Percentiles rank a stretch among this genome's conserved stretches.
Evolutionary conservation across 179 eudicot genomes (phyloP).

Genomic region (Heliamphora pulchella): DNA sequence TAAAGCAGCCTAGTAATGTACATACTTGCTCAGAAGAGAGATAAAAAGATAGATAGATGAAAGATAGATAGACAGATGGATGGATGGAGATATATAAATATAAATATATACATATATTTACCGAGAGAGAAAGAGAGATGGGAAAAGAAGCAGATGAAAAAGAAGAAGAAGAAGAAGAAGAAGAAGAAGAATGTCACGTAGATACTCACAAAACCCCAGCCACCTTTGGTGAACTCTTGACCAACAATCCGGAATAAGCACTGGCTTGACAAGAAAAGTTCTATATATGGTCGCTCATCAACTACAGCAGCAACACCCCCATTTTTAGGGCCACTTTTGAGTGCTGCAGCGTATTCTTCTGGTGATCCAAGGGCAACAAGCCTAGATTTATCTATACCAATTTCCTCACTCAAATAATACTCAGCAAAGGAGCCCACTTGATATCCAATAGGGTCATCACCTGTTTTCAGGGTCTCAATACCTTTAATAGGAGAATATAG

Average conservation of each 20-base stretch:
- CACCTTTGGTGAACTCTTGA: slow-evolving; percentile 77
- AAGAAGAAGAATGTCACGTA: not conserved
- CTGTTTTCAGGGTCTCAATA: slow-evolving; percentile 44
- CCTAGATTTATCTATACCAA: slow-evolving; percentile 50
- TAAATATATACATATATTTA: too few relatives aligned
- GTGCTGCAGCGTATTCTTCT: slow-evolving; percentile 48
- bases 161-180: too few relatives aligned
- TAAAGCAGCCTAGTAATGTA: not conserved
- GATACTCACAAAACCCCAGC: slow-evolving; percentile 92
- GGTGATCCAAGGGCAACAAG: slow-evolving; percentile 63
- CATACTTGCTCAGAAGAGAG: not conserved
- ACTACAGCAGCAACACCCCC: slow-evolving; percentile 78
- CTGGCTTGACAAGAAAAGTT: slow-evolving; percentile 73
- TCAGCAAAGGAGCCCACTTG: slow-evolving; percentile 76
- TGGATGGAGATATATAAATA: too few relatives aligned
- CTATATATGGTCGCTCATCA: slow-evolving; percentile 65
- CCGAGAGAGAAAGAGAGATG: not conserved
- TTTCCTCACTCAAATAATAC: slow-evolving; percentile 56
- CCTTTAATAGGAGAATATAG: slow-evolving; percentile 73
- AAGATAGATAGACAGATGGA: too few relatives aligned
- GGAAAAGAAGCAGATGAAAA: too few relatives aligned
- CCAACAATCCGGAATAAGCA: slow-evolving; percentile 77
- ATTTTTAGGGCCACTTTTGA: slow-evolving; percentile 35
- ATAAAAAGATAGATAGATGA: not conserved
- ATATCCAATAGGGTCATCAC: slow-evolving; percentile 65